Evolutionary conservation across 768 basidiomycete genomes (phyloP).

Genomic region (Mycena maculata): DNA sequence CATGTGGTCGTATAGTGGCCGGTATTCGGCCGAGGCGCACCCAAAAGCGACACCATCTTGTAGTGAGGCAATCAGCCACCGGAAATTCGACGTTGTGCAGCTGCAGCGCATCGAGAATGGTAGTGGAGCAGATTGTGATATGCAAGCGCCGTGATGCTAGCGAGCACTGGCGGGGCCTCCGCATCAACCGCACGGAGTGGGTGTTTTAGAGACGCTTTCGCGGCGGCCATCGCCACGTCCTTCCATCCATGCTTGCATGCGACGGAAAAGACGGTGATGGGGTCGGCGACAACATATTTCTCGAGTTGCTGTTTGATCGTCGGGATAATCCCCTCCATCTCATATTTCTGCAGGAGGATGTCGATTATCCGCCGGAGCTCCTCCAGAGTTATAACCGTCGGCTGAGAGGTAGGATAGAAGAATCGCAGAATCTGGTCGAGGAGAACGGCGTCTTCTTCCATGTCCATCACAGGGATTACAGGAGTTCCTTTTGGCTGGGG

Average conservation of each 20-base stretch:
- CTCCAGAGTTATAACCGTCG: background rate
- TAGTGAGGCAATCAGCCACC: too few species aligned
- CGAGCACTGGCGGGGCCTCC: background rate
- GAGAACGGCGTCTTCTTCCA: background rate
- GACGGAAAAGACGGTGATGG: slow-evolving; percentile 4
- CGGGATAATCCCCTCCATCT: slow-evolving; percentile 5
- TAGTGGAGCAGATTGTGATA: slow-evolving; percentile 24
- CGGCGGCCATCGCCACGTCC: slow-evolving; percentile 5
- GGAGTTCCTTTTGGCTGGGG: slow-evolving; percentile 23
- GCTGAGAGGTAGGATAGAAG: slow-evolving; percentile 11
- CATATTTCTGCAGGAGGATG: slow-evolving; percentile 21
- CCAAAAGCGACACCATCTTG: too few species aligned
- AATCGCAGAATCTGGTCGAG: slow-evolving; percentile 13
- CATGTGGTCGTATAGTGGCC: too few species aligned
- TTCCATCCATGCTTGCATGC: slow-evolving; percentile 3
- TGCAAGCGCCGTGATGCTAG: background rate
- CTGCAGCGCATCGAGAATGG: slow-evolving; percentile 8
- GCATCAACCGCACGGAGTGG: background rate
- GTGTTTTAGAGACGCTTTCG: slow-evolving; percentile 11
- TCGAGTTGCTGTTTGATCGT: background rate
- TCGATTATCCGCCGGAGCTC: slow-evolving; percentile 8
- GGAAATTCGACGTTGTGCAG: too few species aligned
- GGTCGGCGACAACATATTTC: background rate
- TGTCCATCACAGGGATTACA: background rate
- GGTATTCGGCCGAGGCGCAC: too few species aligned